Evolutionary conservation across 805 yeast species (phyloP), one percentile per base, ranked within the genome.

Genomic region (Candida coquimbonensis): DNA sequence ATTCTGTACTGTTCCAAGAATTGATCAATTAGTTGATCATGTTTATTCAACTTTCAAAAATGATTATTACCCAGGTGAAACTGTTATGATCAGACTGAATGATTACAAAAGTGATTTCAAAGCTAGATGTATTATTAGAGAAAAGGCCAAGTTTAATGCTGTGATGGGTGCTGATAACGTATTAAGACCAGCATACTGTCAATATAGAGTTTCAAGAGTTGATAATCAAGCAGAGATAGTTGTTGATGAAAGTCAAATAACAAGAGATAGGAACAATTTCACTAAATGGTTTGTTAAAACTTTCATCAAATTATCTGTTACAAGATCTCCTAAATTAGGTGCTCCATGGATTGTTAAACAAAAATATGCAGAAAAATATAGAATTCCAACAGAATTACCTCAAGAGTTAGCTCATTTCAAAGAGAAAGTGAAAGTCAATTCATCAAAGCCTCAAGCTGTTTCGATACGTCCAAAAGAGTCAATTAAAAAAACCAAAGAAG

Each of bases 331-430:
- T 45, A 87, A 85, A 72, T 72, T 82, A 38, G 97, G 98, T 4
- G 91, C 97, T 3, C 98, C 98, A 3, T 93, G 98, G 98, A 80
- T 91, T 19, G 93, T 93, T 14, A 85, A 83, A 59, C 80, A 78
- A 25, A 81, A 82, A 53, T 87, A 78, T 62, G 93, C 93, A 0
- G 72, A 70, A 46, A 74, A 74, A 54, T 87, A 81, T 61, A 67
- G 86, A 52, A 84, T 87, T 17, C 75, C 83, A 11, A 68, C 72
- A 16, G 81, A 73, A 36, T 75, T 73, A 53, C 87, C 87, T 1
- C 70, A 74, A 7, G 75, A 79, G 46, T 63, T 81, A 46, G 68
- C 53, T 3, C 54, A 54, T 24, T 63, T 52, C 50, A 56, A 55
- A 31, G 61, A 56, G 32, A 53, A 49, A 9, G 40, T 48, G 3